Evolutionary conservation across 176 grass and related monocot species (phyloP).

Genomic region (Pontederia paniculata): DNA sequence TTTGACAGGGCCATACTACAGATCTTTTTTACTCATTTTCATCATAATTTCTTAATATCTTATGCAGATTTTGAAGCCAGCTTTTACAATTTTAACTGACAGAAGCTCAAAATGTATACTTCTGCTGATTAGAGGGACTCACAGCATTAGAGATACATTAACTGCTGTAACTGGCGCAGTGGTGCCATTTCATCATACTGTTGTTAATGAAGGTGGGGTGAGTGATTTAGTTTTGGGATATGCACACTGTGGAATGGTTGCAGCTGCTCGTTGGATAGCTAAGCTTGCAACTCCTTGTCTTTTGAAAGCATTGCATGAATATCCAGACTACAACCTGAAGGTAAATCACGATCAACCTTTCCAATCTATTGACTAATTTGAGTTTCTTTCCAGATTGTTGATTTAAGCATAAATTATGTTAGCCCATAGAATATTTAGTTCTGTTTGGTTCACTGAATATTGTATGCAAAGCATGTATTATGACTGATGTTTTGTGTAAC

Average conservation of each 20-base stretch:
- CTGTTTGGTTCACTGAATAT: too few relatives aligned
- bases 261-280: constrained; percentile 92
- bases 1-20: too few relatives aligned
- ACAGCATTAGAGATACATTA: constrained; percentile 94
- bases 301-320: constrained; percentile 39
- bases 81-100: constrained; percentile 87
- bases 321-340: constrained; percentile 77
- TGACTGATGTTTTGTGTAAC: too few relatives aligned
- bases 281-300: constrained; percentile 87
- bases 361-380: background rate
- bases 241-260: constrained; percentile 99
- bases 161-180: constrained; percentile 92
- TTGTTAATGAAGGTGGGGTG: constrained; percentile 79
- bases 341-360: constrained; percentile 13
- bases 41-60: background rate
- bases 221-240: constrained; percentile 92
- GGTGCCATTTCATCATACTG: constrained; percentile 92
- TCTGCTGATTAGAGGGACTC: constrained; percentile 87
- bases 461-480: too few relatives aligned
- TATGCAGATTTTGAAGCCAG: constrained; percentile 92
- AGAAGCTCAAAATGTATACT: constrained; percentile 69
- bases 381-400: background rate
- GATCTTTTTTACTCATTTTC: background rate
- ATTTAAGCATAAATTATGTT: too few relatives aligned
- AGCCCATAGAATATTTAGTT: too few relatives aligned